Evolutionary conservation across 345 rosid species (phyloP), one percentile per base, ranked within the genome.

Genomic region (Sisymbrium irio): DNA sequence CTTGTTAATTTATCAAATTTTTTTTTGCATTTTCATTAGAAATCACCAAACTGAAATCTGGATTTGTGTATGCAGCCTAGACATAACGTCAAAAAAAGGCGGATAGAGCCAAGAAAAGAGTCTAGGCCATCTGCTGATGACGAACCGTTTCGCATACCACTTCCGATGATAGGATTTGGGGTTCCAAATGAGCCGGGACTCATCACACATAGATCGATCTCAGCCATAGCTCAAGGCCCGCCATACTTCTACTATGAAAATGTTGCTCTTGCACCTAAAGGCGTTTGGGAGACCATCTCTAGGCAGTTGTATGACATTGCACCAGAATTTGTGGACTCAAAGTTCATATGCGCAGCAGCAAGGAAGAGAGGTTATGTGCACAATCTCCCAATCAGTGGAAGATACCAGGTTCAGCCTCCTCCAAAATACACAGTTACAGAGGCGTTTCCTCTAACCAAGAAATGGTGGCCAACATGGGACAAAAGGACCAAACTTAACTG

Each of bases 401-500:
- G 98, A 57, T 88, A 32, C 69, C 89, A 90, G 27, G 83, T 94
- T 18, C 80, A 85, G 45, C 98, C 98, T 20, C 82, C 85, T 22
- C 93, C 93, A 42, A 87, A 93, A 2, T 77, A 47, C 37, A 91
- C 89, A 6, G 80, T 94, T 12, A 71, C 78, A 9, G 97, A 91
- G 35, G 98, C 98, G 0, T 73, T 94, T 10, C 96, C 98, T 0
- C 12, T 91, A 18, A 84, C 86, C 4, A 85, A 77, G 79, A 86
- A 33, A 72, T 88, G 96, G 97, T 94, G 98, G 98, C 97, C 98
- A 37, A 79, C 81, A 0, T 91, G 98, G 98, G 98, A 94, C 73
- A 12, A 71, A 7, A 81, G 98, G 61, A 91, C 90, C 9, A 79
- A 94, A 59, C 69, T 94, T 51, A 94, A 94, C 65, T 94, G 98